These are phyloP conservation scores for Corinectria fuckeliana DNA, from an alignment of 2,329 filamentous ascomycete genomes.

Conservation along the genomic window DNA sequence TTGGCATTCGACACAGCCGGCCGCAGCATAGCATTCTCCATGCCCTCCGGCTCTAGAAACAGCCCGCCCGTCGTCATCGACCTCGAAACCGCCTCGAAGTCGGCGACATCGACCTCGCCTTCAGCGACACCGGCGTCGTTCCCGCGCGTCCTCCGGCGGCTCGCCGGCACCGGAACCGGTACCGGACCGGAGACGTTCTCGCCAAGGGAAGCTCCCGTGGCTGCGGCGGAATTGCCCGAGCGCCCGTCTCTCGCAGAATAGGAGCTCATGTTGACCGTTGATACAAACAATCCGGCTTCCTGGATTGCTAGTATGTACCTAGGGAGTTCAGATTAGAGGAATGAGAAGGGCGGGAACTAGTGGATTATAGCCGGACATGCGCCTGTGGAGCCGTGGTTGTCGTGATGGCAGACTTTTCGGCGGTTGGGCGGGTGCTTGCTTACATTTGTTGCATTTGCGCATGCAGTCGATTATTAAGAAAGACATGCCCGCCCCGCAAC, in stretches of 20 bases:
- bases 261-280: not conserved
- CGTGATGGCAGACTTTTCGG: conserved; percentile 36
- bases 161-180: conserved; percentile 31
- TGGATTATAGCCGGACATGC: not conserved
- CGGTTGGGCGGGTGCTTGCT: too few species aligned
- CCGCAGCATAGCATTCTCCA: conserved; percentile 49
- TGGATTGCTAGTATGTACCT: not conserved
- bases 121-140: conserved; percentile 19
- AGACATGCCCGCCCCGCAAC: conserved; percentile 28
- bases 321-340: not conserved
- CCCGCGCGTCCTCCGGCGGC: conserved; percentile 8
- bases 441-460: too few species aligned
- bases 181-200: conserved; percentile 19
- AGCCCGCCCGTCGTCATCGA: conserved; percentile 48
- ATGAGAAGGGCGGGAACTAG: not conserved
- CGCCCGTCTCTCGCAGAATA: conserved; percentile 14
- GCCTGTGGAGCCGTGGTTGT: conserved; percentile 30
- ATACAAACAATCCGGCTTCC: not conserved
- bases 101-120: conserved; percentile 24
- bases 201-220: not conserved
- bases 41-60: conserved; percentile 50
- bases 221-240: not conserved
- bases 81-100: conserved; percentile 44
- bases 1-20: conserved; percentile 27
- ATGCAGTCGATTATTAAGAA: too few species aligned